Percentiles rank a stretch among this genome's conserved stretches.
These are phyloP conservation scores for Macrophomina phaseolina DNA, from an alignment of 2,329 filamentous ascomycete genomes.

Conservation along the genomic window DNA sequence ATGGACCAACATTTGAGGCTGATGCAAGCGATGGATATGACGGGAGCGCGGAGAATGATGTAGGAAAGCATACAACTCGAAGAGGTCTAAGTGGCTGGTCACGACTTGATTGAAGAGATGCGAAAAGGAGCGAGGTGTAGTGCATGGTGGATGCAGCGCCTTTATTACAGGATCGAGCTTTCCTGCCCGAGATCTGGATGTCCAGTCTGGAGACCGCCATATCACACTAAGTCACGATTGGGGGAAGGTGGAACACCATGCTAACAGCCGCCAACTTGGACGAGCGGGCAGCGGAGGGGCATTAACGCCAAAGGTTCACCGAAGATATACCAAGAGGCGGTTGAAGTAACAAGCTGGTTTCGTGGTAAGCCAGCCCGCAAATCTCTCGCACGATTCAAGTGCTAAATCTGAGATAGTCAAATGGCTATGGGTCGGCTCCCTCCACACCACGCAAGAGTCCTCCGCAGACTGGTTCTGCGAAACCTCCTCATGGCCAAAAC, in stretches of 20 bases:
- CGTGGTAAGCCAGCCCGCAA: not conserved
- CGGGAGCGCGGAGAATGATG: not conserved
- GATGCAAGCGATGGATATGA: not conserved
- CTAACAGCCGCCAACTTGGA: not conserved
- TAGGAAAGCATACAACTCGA: not conserved
- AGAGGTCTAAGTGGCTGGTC: not conserved
- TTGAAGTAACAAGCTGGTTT: not conserved
- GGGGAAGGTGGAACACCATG: not conserved
- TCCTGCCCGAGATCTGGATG: not conserved
- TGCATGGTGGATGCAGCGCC: not conserved
- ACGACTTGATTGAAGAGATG: not conserved
- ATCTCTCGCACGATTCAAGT: not conserved
- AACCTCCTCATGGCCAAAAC: not conserved
- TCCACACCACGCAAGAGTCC: not conserved
- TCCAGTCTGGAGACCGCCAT: not conserved
- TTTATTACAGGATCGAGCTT: not conserved
- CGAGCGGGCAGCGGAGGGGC: not conserved
- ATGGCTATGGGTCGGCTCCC: conserved; percentile 3
- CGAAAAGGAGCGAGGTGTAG: not conserved
- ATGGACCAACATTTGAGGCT: not conserved
- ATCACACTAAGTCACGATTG: not conserved
- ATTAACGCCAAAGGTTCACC: not conserved
- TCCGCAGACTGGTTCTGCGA: not conserved
- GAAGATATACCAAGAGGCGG: not conserved
- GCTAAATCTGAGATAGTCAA: not conserved